phyloP scores from a whole-genome alignment of 2,329 filamentous ascomycete species.

The Pseudogymnoascus sp. region DNA sequence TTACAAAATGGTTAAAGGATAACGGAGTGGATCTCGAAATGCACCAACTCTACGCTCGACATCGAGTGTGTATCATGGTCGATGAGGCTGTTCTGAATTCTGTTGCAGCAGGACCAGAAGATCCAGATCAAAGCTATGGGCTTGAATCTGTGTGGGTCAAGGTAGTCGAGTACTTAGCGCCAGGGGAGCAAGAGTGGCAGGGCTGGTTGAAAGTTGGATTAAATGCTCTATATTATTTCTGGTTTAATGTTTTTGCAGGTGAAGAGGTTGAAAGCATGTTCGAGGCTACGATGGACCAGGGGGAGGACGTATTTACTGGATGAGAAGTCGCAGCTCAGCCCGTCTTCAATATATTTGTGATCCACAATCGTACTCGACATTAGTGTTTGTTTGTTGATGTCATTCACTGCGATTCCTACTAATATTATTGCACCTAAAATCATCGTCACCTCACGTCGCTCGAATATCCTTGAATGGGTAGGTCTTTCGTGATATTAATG shows the following conservation, averaged over 20 bases:
- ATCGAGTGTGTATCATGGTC: constrained; percentile 10
- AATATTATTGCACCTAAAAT: neutral
- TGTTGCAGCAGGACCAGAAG: neutral
- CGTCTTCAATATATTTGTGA: neutral
- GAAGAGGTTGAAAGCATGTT: constrained; percentile 2
- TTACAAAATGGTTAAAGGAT: constrained; percentile 7
- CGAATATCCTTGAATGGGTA: neutral
- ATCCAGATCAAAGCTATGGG: neutral
- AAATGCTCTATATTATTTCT: neutral
- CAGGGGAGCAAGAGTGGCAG: constrained; percentile 3
- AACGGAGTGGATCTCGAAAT: neutral
- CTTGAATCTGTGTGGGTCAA: constrained; percentile 3
- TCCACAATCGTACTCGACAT: neutral
- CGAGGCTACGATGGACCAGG: neutral
- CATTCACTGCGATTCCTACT: neutral
- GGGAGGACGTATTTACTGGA: constrained; percentile 1
- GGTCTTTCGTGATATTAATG: neutral
- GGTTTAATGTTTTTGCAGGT: constrained; percentile 6
- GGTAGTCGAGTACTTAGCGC: constrained; percentile 6
- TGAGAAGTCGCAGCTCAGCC: constrained; percentile 4
- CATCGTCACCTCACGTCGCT: neutral
- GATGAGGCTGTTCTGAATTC: constrained; percentile 9
- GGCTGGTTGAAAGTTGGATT: constrained; percentile 9
- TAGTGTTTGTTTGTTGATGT: neutral
- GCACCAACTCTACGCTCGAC: neutral